phyloP scores from a whole-genome alignment of 192 early-diverging fungal species.

The Coemansia sp. region DNA sequence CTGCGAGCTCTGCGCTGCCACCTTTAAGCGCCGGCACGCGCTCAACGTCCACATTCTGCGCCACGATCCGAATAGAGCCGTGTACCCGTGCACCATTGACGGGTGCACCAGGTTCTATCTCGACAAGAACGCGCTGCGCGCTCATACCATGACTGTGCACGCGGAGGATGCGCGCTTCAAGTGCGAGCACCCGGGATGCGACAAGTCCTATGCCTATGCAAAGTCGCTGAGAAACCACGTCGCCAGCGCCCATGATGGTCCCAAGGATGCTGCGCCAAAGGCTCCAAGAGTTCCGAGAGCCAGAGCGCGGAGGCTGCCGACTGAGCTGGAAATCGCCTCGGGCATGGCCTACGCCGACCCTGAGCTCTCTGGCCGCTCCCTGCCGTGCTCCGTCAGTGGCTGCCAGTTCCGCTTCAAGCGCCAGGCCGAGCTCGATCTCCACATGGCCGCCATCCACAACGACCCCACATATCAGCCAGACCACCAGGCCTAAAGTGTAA shows the following conservation, averaged over 20 bases:
- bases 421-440: slow-evolving; percentile 28
- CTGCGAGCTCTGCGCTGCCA: slow-evolving; percentile 32
- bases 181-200: slow-evolving; percentile 28
- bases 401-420: slow-evolving; percentile 52
- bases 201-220: slow-evolving; percentile 31
- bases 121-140: slow-evolving; percentile 21
- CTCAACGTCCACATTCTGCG: slow-evolving; percentile 33
- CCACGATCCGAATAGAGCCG: slow-evolving; percentile 31
- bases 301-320: slow-evolving; percentile 1
- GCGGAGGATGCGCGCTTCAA: slow-evolving; percentile 13
- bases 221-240: slow-evolving; percentile 32
- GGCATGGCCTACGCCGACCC: slow-evolving; percentile 51
- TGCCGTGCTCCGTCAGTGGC: slow-evolving; percentile 21
- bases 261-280: neutral
- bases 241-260: neutral
- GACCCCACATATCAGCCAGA: neutral
- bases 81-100: slow-evolving; percentile 33
- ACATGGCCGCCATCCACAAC: slow-evolving; percentile 31
- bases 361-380: slow-evolving; percentile 27
- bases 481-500: too few relatives aligned
- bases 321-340: slow-evolving; percentile 33
- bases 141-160: slow-evolving; percentile 44
- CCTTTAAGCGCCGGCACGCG: slow-evolving; percentile 29
- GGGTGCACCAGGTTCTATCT: slow-evolving; percentile 51
- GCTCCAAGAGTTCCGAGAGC: neutral